Base-by-base conservation (phyloP, 31 red algal genomes). In the Pterothamnion heteromorphum region DNA sequence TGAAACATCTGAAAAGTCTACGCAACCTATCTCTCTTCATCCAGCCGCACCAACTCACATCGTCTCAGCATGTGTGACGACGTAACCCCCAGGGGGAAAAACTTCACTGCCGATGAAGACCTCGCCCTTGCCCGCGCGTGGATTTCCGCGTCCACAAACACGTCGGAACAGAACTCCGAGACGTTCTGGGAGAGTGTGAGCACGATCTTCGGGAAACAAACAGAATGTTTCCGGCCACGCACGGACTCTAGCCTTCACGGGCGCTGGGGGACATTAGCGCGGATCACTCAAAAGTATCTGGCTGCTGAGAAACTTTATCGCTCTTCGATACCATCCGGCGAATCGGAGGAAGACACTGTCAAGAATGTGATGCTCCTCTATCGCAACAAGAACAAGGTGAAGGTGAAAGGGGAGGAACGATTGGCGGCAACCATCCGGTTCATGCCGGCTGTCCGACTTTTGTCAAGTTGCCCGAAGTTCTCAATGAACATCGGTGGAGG, bases 241-340 rank as follows among this genome's bases (percentile, higher is more conserved):
- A 28, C 43, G 4, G 23, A 23, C 31, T 0, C 27, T 28, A 91
- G 64, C 43, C 51, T 91, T 5, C 3, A 37, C 0, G 28, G 35
- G 1, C 24, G 31, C 43, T 91, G 89, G 64, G 4, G 0, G 14
- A 91, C 89, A 1, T n/a, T 91, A 1, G 14, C 57, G 21, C 0
- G 26, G 3, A 36, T 36, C 2, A 0, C 26, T 2, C 89, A 91
- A 37, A 91, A 35, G 34, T 80, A 76, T 39, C 21, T 91, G 4
- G 89, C 64, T 1, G 64, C 64, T 1, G 64, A 91, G 9, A 91
- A 91, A 39, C 89, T 91, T 0, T 91, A 91, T 76, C 30, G 89
- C 0, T 76, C 57, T 21, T 2, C 57, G 2, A 78, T 37, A 78
- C 26, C 51, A 0, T 80, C 89, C 14, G 64, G 2, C 2, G 31